phyloP scores from a whole-genome alignment of 306 rosid species.

The Cucumis hystrix region DNA sequence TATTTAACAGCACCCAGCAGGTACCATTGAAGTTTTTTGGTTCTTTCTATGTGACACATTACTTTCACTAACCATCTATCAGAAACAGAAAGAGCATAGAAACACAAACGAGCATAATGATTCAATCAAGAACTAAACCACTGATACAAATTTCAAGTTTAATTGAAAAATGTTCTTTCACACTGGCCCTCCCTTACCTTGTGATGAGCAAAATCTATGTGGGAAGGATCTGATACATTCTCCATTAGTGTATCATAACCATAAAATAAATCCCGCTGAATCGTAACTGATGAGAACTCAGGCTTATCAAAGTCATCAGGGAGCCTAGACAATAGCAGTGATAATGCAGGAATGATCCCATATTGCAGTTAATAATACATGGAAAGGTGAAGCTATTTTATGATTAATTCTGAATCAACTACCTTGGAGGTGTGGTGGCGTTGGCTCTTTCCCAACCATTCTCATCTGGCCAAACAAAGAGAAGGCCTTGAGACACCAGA shows the following conservation, averaged over 20 bases:
- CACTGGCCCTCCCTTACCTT: conserved; percentile 32
- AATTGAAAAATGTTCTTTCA: not conserved
- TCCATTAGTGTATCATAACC: conserved; percentile 98
- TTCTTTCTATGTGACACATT: not conserved
- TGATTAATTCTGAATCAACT: conserved; percentile 7
- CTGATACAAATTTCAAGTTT: not conserved
- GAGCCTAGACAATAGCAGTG: conserved; percentile 38
- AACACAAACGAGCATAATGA: not conserved
- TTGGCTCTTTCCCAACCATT: conserved; percentile 90
- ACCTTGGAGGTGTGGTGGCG: conserved; percentile 74
- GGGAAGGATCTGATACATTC: conserved; percentile 97
- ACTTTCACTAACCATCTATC: not conserved
- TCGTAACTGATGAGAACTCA: conserved; percentile 83
- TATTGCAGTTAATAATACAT: not conserved
- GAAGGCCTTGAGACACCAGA: conserved; percentile 81
- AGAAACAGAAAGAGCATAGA: not conserved
- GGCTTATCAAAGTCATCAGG: conserved; percentile 73
- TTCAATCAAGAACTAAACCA: not conserved
- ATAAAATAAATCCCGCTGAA: conserved; percentile 98
- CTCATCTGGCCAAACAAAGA: conserved; percentile 98
- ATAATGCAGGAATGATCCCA: not conserved
- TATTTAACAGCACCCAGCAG: not conserved
- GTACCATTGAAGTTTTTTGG: not conserved
- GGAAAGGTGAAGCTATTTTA: not conserved
- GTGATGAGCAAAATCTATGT: conserved; percentile 97